phyloP scores from a whole-genome alignment of 192 early-diverging fungal species.

The Obelidium mucronatum region DNA sequence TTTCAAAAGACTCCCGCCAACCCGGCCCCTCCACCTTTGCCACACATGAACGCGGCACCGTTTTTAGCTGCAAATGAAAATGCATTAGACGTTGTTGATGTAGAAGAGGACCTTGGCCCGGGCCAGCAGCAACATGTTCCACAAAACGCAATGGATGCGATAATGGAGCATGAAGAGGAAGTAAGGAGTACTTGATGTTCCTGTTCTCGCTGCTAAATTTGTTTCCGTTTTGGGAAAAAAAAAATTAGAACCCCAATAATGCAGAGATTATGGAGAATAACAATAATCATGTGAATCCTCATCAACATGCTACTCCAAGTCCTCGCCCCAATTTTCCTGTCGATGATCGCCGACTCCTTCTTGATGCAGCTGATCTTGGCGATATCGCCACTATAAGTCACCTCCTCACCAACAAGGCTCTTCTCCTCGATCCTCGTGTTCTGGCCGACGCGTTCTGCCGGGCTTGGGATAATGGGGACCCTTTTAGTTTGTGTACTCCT shows the following conservation, averaged over 20 bases:
- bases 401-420: conserved; percentile 6
- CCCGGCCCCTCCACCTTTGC: not conserved
- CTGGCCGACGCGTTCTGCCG: conserved; percentile 36
- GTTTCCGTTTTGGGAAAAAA: not conserved
- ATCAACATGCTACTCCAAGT: not conserved
- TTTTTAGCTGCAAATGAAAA: not conserved
- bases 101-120: too few species aligned
- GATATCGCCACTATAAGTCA: not conserved
- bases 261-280: too few species aligned
- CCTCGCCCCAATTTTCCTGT: conserved; percentile 20
- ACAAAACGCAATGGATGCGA: conserved; percentile 1
- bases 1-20: not conserved
- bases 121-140: too few species aligned
- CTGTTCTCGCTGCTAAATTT: too few species aligned
- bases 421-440: conserved; percentile 28
- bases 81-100: too few species aligned
- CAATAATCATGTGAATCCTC: not conserved
- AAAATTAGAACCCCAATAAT: too few species aligned
- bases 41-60: not conserved
- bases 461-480: conserved; percentile 38
- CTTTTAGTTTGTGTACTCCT: conserved; percentile 12
- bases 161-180: not conserved
- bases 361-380: conserved; percentile 31
- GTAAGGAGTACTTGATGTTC: too few species aligned
- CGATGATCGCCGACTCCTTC: conserved; percentile 36